Percentiles rank a stretch among this genome's conserved stretches.
Evolutionary conservation across 2,329 filamentous ascomycete species (phyloP).

Genomic region (Fusarium sacchari): DNA sequence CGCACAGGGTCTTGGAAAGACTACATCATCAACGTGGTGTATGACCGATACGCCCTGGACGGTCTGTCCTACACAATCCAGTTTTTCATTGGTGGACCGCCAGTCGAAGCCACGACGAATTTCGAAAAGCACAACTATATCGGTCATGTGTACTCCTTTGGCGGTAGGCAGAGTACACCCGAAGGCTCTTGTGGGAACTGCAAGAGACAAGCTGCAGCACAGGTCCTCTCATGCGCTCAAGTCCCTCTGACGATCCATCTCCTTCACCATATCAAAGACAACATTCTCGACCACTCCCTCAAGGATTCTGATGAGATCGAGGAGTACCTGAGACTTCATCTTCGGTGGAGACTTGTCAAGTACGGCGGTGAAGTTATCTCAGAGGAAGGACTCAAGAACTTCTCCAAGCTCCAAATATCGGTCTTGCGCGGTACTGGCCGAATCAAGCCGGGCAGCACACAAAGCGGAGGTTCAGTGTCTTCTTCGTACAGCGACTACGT

Average conservation of each 20-base stretch:
- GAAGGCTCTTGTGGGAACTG: background rate
- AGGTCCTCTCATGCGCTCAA: background rate
- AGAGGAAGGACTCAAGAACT: background rate
- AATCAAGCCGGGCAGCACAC: background rate
- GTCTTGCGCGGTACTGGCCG: background rate
- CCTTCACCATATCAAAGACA: background rate
- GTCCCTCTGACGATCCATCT: background rate
- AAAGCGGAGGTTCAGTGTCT: rapidly evolving
- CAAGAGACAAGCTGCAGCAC: background rate
- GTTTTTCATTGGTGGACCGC: background rate
- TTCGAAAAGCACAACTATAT: background rate
- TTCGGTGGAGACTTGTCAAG: background rate
- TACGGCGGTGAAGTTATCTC: background rate
- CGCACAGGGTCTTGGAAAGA: background rate
- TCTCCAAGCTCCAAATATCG: background rate
- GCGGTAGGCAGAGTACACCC: background rate
- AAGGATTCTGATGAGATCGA: rapidly evolving
- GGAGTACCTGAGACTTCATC: background rate
- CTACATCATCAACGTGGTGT: background rate
- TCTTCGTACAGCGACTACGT: background rate
- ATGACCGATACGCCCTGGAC: background rate
- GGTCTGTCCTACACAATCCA: background rate
- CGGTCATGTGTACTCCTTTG: background rate
- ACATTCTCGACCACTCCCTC: background rate
- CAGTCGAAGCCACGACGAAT: background rate